Base-by-base conservation (phyloP, 257 asterid genomes). In the Osmanthus fragrans region DNA sequence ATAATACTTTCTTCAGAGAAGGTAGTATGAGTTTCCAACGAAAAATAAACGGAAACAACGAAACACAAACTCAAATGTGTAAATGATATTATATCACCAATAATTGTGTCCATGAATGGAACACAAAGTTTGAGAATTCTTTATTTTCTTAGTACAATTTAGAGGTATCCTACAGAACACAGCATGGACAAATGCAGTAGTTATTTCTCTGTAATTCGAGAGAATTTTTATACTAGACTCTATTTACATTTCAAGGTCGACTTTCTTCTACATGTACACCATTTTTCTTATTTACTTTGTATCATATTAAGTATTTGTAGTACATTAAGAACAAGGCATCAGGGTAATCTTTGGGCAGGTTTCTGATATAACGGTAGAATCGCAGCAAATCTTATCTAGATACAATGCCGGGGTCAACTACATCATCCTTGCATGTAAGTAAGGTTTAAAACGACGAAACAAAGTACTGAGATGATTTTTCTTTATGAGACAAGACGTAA, bases 321-420 rank as follows among this genome's bases (percentile, higher is more conserved):
- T 92, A 90, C 93, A 85, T 81, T 49, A 90, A 77, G 90, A 92
- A 94, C 87, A 88, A 60, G 0, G 90, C 93, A 66, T 92, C 98
- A 0, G 97, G 90, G 37, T 87, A 85, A 79, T 92, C 97, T 84
- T 89, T 92, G 8, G 98, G 94, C 73, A 93, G 86, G 75, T 81
- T 93, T 72, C 86, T 85, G 65, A 95, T 87, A 60, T 91, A 91
- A 25, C 85, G 88, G 82, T 93, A 93, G 84, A 93, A 91, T 2
- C 89, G 82, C 78, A 73, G 82, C 88, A 92, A 81, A 72, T 95
- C 92, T 76, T 93, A 94, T 21, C 79, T 84, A 16, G 89, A 81
- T 70, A 93, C 90, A 0, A 89, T 81, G 1, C 87, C 89, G 0
- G 80, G 85, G 80, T 95, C 96, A 9, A 90, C 90, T 80, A 89